These are phyloP conservation scores for Leucaena leucocephala DNA, from an alignment of 306 rosid genomes.

Conservation along the genomic window DNA sequence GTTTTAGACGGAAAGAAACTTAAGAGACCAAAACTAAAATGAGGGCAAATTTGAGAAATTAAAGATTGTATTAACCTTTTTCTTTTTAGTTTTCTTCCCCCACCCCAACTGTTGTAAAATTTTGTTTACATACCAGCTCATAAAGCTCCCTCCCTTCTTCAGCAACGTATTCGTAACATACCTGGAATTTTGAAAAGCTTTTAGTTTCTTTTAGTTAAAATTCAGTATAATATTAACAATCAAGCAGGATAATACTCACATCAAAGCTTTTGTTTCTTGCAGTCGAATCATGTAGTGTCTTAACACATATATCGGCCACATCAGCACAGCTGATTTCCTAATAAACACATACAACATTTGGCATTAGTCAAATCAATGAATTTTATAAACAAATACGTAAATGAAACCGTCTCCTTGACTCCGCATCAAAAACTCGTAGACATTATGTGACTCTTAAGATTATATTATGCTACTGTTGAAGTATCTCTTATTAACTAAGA, in stretches of 20 bases:
- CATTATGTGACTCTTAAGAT: background rate
- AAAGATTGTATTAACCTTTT: background rate
- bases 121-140: constrained; percentile 74
- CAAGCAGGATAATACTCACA: constrained; percentile 52
- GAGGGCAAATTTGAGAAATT: no score
- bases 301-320: constrained; percentile 98
- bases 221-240: constrained; percentile 21
- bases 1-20: no score
- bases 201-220: constrained; percentile 34
- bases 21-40: no score
- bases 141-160: constrained; percentile 92
- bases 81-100: background rate
- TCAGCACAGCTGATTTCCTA: constrained; percentile 99
- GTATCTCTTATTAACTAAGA: background rate
- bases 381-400: background rate
- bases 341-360: constrained; percentile 14
- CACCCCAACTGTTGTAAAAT: constrained; percentile 1
- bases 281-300: constrained; percentile 89
- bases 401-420: background rate
- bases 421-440: background rate
- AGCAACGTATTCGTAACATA: constrained; percentile 89
- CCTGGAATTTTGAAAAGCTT: constrained; percentile 49
- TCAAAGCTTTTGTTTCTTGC: constrained; percentile 99
- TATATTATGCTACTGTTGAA: background rate
- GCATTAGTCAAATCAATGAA: constrained; percentile 18